A percentile compares a stretch with the other conserved stretches of the same genome.
phyloP scores from a whole-genome alignment of 768 basidiomycete genomes.

The Gyrodon lividus region DNA sequence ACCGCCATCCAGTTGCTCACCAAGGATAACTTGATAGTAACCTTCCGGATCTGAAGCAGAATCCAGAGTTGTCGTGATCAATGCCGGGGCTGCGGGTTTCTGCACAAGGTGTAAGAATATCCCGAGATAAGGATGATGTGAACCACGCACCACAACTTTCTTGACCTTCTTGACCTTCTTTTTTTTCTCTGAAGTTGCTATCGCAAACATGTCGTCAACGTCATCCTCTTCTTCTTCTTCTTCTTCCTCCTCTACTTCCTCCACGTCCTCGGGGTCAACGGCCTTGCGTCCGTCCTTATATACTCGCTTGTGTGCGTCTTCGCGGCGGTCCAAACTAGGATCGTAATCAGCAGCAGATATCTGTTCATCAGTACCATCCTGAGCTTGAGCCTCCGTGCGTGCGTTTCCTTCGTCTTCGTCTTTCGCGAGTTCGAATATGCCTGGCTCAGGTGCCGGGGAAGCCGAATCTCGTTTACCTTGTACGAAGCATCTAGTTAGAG shows the following conservation, averaged over 20 bases:
- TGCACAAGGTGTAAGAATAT: conserved; percentile 22
- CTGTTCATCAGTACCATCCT: conserved; percentile 57
- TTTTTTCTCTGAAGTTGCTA: conserved; percentile 47
- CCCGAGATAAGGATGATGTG: background rate
- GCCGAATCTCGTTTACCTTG: conserved; percentile 52
- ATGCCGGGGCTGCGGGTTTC: conserved; percentile 54
- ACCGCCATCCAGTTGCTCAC: conserved; percentile 89
- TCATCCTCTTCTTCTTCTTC: conserved; percentile 80
- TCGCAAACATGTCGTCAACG: conserved; percentile 94
- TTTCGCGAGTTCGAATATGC: conserved; percentile 68
- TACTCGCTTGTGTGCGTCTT: conserved; percentile 76
- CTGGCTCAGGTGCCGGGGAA: conserved; percentile 58
- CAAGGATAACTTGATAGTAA: conserved; percentile 91
- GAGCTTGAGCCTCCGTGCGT: conserved; percentile 44
- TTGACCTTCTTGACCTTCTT: conserved; percentile 56
- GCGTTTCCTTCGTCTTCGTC: conserved; percentile 51
- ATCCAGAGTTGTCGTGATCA: conserved; percentile 80
- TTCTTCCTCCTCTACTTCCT: conserved; percentile 52
- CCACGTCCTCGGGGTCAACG: conserved; percentile 47
- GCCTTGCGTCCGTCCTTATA: conserved; percentile 36
- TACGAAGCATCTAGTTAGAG: background rate
- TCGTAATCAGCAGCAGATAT: conserved; percentile 94
- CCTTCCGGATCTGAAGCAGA: conserved; percentile 93
- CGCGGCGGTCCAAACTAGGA: conserved; percentile 75
- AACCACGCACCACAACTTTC: conserved; percentile 50